Base-by-base conservation (phyloP, 2,329 filamentous ascomycete genomes). In the Lasiodiplodia theobromae region DNA sequence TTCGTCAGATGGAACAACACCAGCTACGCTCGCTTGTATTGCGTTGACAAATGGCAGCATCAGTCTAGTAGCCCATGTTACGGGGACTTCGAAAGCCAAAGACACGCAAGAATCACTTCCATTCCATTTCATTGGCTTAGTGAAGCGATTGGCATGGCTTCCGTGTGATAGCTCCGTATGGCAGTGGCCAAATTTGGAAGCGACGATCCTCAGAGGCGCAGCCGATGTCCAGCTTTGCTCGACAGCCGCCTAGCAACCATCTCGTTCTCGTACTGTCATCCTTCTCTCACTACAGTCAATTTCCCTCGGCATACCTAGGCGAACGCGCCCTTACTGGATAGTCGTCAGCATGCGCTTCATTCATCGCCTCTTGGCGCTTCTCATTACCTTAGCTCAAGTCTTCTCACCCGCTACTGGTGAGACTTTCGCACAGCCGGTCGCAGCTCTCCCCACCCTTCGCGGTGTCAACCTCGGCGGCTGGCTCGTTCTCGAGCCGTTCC, bases 381-480 rank as follows among this genome's bases (percentile, higher is more conserved):
- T 63, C 12, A 21, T 63, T 21, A 25, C 44, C 40, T 25, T 63
- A 10, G 28, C 28, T 3, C 18, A 21, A 8, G 40, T 40, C 11
- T 44, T 10, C 10, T 1, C 38, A 18, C 8, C 44, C 21, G 10
- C 44, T 7, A 8, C 44, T 6, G 58, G 49, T 12, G 18, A 21
- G 12, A 11, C 18, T n/a, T 6, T 63, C 28, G 6, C 16, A 8
- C 40, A 23, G 16, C 23, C 25, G 14, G 25, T 25, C 18, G 28
- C 58, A 25, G 18, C 38, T 3, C 23, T 12, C 37, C 47, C 23
- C 75, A 18, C 67, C 37, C 67, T 69, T 31, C 67, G 67, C 21
- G 79, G 79, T 40, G 76, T 79, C 60, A 80, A 80, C 68, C 71
- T 79, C 37, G 78, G 78, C n/a, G 73, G 73, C 25, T 79, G 78